These are phyloP conservation scores for Phialemonium atrogriseum DNA, from an alignment of 2,329 filamentous ascomycete genomes.

Conservation along the genomic window DNA sequence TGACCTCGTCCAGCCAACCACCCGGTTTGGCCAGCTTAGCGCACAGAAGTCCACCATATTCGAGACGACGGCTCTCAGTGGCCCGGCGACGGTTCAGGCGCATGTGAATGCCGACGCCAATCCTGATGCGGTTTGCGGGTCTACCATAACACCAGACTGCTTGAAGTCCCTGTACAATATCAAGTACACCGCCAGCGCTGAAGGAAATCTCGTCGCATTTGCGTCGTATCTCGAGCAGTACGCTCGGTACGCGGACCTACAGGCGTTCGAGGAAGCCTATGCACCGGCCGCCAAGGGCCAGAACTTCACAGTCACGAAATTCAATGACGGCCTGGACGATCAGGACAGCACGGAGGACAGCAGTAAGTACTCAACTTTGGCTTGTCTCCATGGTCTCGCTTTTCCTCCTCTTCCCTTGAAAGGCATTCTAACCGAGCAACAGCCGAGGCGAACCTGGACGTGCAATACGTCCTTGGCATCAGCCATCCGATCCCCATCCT, in stretches of 20 bases:
- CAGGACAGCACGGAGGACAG: slow-evolving; percentile 30
- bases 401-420: background rate
- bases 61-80: slow-evolving; percentile 20
- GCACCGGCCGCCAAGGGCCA: slow-evolving; percentile 41
- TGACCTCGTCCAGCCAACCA: slow-evolving; percentile 58
- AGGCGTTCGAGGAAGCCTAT: slow-evolving; percentile 39
- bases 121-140: slow-evolving; percentile 23
- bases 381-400: slow-evolving; percentile 7
- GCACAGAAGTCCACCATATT: slow-evolving; percentile 32
- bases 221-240: slow-evolving; percentile 39
- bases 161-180: slow-evolving; percentile 40
- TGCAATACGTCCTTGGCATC: slow-evolving; percentile 51
- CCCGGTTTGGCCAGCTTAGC: slow-evolving; percentile 45
- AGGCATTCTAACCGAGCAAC: background rate
- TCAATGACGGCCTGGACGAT: slow-evolving; percentile 46
- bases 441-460: slow-evolving; percentile 56
- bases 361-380: slow-evolving; percentile 13
- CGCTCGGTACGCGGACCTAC: slow-evolving; percentile 39
- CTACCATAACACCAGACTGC: slow-evolving; percentile 36
- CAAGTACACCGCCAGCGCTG: slow-evolving; percentile 23
- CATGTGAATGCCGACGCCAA: slow-evolving; percentile 11
- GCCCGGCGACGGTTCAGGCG: slow-evolving; percentile 8
- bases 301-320: slow-evolving; percentile 45
- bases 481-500: slow-evolving; percentile 45
- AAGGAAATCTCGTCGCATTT: slow-evolving; percentile 26